Evolutionary conservation across 805 yeast genomes (phyloP).

Genomic region (Hanseniaspora lachancei): DNA sequence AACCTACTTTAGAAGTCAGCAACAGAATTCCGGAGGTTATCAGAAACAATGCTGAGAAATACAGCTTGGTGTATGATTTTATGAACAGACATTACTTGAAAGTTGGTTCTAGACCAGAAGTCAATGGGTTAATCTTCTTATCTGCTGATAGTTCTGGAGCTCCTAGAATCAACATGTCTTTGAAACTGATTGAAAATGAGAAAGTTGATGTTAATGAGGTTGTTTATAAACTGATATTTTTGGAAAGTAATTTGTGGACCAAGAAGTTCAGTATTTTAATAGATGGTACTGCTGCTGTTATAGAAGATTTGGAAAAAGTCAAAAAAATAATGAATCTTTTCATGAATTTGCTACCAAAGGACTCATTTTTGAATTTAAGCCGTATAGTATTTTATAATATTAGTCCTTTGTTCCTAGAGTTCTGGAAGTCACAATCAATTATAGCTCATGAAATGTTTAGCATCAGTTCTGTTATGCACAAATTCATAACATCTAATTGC

Average conservation of each 20-base stretch:
- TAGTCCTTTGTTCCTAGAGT: constrained; percentile 21
- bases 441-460: constrained; percentile 15
- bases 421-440: constrained; percentile 18
- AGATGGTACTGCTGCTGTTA: constrained; percentile 55
- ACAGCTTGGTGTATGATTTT: constrained; percentile 51
- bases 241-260: constrained; percentile 60
- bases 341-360: constrained; percentile 38
- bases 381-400: constrained; percentile 38
- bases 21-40: constrained; percentile 45
- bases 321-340: constrained; percentile 24
- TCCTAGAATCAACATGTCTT: constrained; percentile 49
- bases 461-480: constrained; percentile 17
- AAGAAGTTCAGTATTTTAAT: constrained; percentile 46
- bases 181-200: constrained; percentile 28
- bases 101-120: constrained; percentile 35
- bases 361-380: constrained; percentile 39
- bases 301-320: constrained; percentile 17
- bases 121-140: constrained; percentile 41
- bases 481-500: constrained; percentile 36
- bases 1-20: constrained; percentile 43
- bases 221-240: constrained; percentile 48
- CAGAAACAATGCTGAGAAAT: constrained; percentile 36
- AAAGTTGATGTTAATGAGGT: constrained; percentile 37
- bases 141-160: constrained; percentile 60
- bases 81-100: constrained; percentile 54